Percentiles rank a stretch among this genome's conserved stretches.
These are phyloP conservation scores for Actinomortierella wolfii DNA, from an alignment of 371 early-diverging fungal species.

Conservation along the genomic window DNA sequence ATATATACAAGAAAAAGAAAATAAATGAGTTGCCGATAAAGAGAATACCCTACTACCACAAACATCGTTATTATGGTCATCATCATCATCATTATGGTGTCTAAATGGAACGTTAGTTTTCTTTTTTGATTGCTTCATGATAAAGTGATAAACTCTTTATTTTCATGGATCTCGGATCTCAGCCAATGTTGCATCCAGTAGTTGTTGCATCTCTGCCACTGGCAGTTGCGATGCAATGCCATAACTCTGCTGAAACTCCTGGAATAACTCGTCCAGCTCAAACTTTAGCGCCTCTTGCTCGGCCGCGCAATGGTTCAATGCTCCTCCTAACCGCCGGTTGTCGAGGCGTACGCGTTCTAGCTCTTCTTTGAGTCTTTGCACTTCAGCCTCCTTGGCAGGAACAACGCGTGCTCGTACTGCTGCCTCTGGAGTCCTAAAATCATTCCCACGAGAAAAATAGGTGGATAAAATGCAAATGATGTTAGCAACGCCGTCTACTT, in stretches of 20 bases:
- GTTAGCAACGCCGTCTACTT: too few species aligned
- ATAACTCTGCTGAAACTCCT: conserved; percentile 22
- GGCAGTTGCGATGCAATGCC: conserved; percentile 16
- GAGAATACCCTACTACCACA: too few species aligned
- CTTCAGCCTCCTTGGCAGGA: conserved; percentile 39
- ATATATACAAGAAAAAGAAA: too few species aligned
- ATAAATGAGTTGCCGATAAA: too few species aligned
- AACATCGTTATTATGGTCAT: too few species aligned
- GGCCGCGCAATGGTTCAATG: conserved; percentile 26
- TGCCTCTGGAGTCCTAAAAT: conserved; percentile 22
- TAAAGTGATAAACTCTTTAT: too few species aligned
- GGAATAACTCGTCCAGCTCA: conserved; percentile 24
- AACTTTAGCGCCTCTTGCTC: conserved; percentile 21
- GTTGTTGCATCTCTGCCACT: conserved; percentile 14
- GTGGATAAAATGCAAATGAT: background rate
- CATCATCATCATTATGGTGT: too few species aligned
- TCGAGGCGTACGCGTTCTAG: conserved; percentile 31
- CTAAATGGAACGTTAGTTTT: too few species aligned
- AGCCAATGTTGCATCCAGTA: conserved; percentile 8
- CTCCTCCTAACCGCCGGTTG: conserved; percentile 29
- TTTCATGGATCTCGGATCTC: conserved; percentile 16
- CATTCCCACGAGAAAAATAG: background rate
- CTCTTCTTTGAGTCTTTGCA: conserved; percentile 36
- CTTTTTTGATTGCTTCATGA: too few species aligned
- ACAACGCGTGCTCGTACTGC: conserved; percentile 40